Conservation (phyloP, 1,284 basidiomycete species). For the Ceratobasidium sp. region DNA sequence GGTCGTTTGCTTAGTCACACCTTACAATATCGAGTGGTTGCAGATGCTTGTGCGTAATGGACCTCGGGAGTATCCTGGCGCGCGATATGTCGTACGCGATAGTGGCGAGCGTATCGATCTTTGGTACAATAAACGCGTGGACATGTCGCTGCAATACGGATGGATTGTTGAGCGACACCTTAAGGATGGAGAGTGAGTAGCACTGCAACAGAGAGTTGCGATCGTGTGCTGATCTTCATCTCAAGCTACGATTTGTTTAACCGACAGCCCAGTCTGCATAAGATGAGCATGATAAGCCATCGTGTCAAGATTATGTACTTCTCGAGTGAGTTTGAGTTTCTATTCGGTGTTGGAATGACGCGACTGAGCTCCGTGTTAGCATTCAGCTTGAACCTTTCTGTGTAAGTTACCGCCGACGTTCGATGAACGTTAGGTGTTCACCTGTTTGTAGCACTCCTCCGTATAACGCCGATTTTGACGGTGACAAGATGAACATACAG, state of each 20-base stretch:
- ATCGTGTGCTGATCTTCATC: neutral
- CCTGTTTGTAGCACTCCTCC: slow-evolving; percentile 77
- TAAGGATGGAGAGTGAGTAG: slow-evolving; percentile 94
- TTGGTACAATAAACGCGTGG: slow-evolving; percentile 97
- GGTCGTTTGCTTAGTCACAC: slow-evolving; percentile 77
- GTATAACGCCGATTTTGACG: slow-evolving; percentile 99
- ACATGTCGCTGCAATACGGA: slow-evolving; percentile 96
- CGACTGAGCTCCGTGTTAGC: slow-evolving; percentile 64
- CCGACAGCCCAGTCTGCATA: slow-evolving; percentile 97
- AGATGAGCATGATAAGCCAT: slow-evolving; percentile 99
- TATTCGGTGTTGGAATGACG: neutral
- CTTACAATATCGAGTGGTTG: slow-evolving; percentile 95
- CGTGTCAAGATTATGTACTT: too few relatives aligned
- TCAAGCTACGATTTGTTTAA: slow-evolving; percentile 94
- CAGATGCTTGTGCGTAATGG: slow-evolving; percentile 98
- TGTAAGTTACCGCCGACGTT: slow-evolving; percentile 70
- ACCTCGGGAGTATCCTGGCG: slow-evolving; percentile 94
- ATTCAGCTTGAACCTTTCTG: slow-evolving; percentile 96
- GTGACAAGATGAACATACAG: slow-evolving; percentile 99
- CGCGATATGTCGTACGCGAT: too few relatives aligned
- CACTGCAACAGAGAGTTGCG: neutral
- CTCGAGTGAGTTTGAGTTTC: slow-evolving; percentile 88
- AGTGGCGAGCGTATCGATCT: slow-evolving; percentile 98
- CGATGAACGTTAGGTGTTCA: slow-evolving; percentile 52
- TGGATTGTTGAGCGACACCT: slow-evolving; percentile 99